Evolutionary conservation across 495 filamentous ascomycete species (phyloP).

Genomic region (Mycothermus thermophilus): DNA sequence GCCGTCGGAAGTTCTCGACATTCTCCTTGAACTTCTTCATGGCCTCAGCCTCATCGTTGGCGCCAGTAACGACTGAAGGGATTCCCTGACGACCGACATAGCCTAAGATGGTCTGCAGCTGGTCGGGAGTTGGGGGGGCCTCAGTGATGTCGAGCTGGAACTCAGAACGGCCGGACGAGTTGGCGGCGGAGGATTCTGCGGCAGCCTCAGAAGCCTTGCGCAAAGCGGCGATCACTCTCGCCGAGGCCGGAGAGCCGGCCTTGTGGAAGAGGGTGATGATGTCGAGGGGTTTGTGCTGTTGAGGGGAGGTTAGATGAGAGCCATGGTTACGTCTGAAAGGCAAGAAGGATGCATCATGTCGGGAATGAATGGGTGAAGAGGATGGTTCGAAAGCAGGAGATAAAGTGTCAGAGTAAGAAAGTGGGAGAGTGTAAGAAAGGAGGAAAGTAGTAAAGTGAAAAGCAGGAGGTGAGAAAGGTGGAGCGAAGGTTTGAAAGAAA

Average conservation of each 20-base stretch:
- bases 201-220: slow-evolving; percentile 59
- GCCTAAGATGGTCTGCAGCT: slow-evolving; percentile 75
- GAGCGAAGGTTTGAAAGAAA: too few relatives aligned
- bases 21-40: slow-evolving; percentile 53
- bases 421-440: too few relatives aligned
- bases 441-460: too few relatives aligned
- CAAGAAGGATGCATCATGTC: too few relatives aligned
- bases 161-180: slow-evolving; percentile 48
- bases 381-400: too few relatives aligned
- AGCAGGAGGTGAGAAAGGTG: too few relatives aligned
- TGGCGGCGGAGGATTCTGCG: slow-evolving; percentile 41
- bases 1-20: slow-evolving; percentile 49
- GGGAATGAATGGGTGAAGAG: too few relatives aligned
- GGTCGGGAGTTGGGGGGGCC: slow-evolving; percentile 63
- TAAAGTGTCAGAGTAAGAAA: too few relatives aligned
- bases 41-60: slow-evolving; percentile 57
- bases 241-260: slow-evolving; percentile 48
- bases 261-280: slow-evolving; percentile 94
- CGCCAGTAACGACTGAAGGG: slow-evolving; percentile 53
- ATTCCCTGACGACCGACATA: slow-evolving; percentile 50
- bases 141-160: slow-evolving; percentile 85
- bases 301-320: too few relatives aligned
- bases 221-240: slow-evolving; percentile 53
- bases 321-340: too few relatives aligned
- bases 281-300: slow-evolving; percentile 68